Conservation (phyloP, 2,329 filamentous ascomycete species). For the Chalara sp. region DNA sequence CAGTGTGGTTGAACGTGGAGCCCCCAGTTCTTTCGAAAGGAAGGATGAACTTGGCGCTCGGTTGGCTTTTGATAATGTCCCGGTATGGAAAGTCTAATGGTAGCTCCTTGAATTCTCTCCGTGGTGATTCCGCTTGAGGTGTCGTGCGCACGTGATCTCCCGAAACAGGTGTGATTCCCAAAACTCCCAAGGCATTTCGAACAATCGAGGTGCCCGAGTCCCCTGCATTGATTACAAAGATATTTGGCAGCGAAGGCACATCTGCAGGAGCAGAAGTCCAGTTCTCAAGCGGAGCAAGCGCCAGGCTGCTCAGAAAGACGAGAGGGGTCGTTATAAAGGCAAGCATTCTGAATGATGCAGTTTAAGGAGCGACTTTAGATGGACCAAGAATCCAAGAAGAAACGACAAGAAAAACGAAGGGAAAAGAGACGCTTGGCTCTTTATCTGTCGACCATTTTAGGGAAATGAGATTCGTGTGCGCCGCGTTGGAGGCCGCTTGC, state of each 20-base stretch:
- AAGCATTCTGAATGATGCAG: not conserved
- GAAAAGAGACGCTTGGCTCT: too few relatives aligned
- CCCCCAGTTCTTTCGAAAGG: not conserved
- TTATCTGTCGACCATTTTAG: too few relatives aligned
- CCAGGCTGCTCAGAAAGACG: not conserved
- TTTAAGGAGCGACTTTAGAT: too few relatives aligned
- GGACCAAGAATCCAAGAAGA: too few relatives aligned
- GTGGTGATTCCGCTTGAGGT: not conserved
- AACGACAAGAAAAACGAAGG: too few relatives aligned
- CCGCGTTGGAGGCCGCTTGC: too few relatives aligned
- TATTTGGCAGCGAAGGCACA: not conserved
- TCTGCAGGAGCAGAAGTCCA: not conserved
- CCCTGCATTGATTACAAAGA: not conserved
- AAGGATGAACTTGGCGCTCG: not conserved
- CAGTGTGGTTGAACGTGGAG: too few relatives aligned
- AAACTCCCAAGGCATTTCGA: not conserved
- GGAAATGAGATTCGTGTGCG: too few relatives aligned
- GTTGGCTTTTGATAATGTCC: not conserved
- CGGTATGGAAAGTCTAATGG: not conserved
- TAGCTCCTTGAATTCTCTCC: not conserved
- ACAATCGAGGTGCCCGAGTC: not conserved
- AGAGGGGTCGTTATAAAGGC: not conserved
- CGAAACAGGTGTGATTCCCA: not conserved
- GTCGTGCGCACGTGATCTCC: not conserved
- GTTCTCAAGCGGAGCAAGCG: not conserved